Evolutionary conservation across 169 alveolate genomes (phyloP).

Genomic region (Plasmodium fragile): DNA sequence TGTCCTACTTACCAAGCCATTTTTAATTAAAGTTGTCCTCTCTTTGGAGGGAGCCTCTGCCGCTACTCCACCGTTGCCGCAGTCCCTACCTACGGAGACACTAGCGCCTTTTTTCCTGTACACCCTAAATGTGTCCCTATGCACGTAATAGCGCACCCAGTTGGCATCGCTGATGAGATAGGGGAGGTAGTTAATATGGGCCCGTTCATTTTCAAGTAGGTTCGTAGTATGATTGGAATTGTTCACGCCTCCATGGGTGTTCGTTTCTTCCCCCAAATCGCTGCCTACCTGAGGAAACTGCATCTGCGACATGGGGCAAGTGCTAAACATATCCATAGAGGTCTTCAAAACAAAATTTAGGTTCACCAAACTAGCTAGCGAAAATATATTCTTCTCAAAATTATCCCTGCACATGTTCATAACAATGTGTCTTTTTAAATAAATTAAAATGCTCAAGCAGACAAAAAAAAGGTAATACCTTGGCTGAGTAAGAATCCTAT

Average conservation of each 20-base stretch:
- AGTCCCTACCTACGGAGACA: not conserved
- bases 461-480: slow-evolving; percentile 25
- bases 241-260: not conserved
- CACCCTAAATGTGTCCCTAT: slow-evolving; percentile 25
- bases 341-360: slow-evolving; percentile 26
- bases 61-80: not conserved
- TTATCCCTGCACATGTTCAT: not conserved
- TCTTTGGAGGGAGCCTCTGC: not conserved
- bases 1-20: not conserved
- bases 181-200: slow-evolving; percentile 29
- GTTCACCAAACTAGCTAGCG: slow-evolving; percentile 23
- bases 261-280: not conserved
- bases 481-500: slow-evolving; percentile 29
- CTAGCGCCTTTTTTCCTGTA: not conserved
- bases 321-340: slow-evolving; percentile 11
- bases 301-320: not conserved
- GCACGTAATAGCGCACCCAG: slow-evolving; percentile 49
- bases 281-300: not conserved
- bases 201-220: not conserved
- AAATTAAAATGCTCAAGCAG: slow-evolving; percentile 11
- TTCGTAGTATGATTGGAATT: not conserved
- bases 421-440: slow-evolving; percentile 18
- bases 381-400: not conserved
- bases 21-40: not conserved
- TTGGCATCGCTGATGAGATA: slow-evolving; percentile 6